Evolutionary conservation across 169 alveolate genomes (phyloP).

Genomic region (Eimeria mitis): DNA sequence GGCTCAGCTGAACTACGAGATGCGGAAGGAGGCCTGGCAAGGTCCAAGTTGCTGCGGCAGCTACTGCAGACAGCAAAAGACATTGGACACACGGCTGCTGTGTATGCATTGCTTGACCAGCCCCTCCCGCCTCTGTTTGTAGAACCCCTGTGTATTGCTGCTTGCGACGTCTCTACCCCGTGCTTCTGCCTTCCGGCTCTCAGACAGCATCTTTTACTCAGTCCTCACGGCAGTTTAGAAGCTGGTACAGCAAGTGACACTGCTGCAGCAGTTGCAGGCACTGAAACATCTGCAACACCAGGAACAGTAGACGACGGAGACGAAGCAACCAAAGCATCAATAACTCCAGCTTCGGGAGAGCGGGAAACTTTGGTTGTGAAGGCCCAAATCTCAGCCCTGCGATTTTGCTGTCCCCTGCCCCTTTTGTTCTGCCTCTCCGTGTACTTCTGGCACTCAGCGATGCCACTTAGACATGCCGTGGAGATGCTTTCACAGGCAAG

Average conservation of each 20-base stretch:
- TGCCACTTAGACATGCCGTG: conserved; percentile 35
- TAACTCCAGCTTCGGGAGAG: not conserved
- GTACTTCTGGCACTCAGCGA: conserved; percentile 60
- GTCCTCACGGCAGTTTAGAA: not conserved
- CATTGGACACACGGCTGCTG: conserved; percentile 67
- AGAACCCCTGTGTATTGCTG: conserved; percentile 68
- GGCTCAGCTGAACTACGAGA: conserved; percentile 30
- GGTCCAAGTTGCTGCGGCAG: conserved; percentile 72
- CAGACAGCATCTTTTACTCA: conserved; percentile 31
- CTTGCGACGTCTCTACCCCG: conserved; percentile 62
- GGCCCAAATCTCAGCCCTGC: conserved; percentile 49
- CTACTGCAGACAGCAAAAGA: conserved; percentile 64
- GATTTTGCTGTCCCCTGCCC: conserved; percentile 37
- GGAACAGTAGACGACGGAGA: not conserved
- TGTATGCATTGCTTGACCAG: conserved; percentile 74
- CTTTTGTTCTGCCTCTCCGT: conserved; percentile 55
- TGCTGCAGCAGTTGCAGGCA: not conserved
- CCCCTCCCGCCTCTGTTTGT: conserved; percentile 69
- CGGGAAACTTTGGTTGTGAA: conserved; percentile 18
- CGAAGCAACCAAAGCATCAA: not conserved
- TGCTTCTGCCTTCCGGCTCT: conserved; percentile 51
- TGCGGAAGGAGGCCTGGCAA: conserved; percentile 36
- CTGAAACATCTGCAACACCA: conserved; percentile 21
- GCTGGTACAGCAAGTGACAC: not conserved
- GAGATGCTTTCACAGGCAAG: conserved; percentile 74